Evolutionary conservation across 2,329 filamentous ascomycete species (phyloP), one percentile per base, ranked within the genome.

Genomic region (Trichoderma arundinaceum): DNA sequence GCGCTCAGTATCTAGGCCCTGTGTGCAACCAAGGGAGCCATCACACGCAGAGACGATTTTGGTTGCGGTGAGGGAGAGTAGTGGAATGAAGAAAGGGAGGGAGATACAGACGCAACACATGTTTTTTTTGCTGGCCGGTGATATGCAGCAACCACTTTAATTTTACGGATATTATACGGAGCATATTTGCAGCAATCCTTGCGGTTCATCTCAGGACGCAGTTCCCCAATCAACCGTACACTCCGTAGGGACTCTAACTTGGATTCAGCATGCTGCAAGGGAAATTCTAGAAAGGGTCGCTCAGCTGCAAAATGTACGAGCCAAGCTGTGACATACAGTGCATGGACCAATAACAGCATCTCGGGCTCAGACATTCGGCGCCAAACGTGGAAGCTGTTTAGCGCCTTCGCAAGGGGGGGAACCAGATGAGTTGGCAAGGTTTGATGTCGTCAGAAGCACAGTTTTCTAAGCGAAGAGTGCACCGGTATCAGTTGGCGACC

Each of bases 371-470:
- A 38, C 59, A 35, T 62, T 38, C 17, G 59, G 59, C 59, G 49
- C 59, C 59, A 62, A 53, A 44, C 22, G 35, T 53, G 48, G 39
- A 53, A 62, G 49, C 49, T 52, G 59, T 62, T 62, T 62, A 62
- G 59, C 59, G 59, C 48, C 39, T 33, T 62, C 59, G 59, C 49
- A 46, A 52, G 49, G 59, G 59, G 49, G 38, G 35, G 35, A 22
- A 28, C 49, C 49, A 43, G 59, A 53, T 62, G 59, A 54, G 59
- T 62, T 62, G 59, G 59, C 59, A 62, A 44, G 49, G 38, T 62
- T 62, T 48, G 59, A 62, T 62, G 59, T 44, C 59, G 59, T 62
- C 59, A 62, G 59, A 62, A 53, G 46, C 59, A 62, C 22, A 32
- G 46, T n/a, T 33, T 33, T 19, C 46, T 35, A 19, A 35, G 28